Evolutionary conservation across 2,329 filamentous ascomycete species (phyloP).

Genomic region (Aspergillus texensis): DNA sequence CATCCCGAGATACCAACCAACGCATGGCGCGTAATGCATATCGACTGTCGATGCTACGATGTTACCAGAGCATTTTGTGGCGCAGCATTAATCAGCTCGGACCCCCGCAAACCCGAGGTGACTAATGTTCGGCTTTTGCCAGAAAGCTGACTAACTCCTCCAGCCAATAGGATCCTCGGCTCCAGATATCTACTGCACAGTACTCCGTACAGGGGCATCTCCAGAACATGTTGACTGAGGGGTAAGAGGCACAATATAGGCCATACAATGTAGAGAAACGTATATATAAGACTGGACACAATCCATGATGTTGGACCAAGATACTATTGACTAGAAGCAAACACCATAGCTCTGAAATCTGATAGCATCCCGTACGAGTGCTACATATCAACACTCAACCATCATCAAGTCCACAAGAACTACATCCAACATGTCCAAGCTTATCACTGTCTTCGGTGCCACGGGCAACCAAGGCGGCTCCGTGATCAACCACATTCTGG

Average conservation of each 20-base stretch:
- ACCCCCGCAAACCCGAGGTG: neutral
- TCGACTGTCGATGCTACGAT: neutral
- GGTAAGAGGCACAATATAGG: neutral
- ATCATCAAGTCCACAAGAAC: neutral
- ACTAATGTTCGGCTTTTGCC: neutral
- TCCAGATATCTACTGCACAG: neutral
- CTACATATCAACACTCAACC: neutral
- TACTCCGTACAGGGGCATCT: no score
- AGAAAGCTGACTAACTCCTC: neutral
- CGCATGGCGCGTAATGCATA: neutral
- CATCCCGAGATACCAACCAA: neutral
- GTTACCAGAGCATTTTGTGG: slow-evolving; percentile 1
- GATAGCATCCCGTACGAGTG: neutral
- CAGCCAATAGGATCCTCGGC: neutral
- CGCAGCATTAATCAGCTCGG: slow-evolving; percentile 5
- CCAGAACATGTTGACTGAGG: neutral
- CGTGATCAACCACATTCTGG: neutral
- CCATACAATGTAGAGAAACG: no score
- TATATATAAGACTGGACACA: neutral
- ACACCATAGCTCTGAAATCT: neutral
- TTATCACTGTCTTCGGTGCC: slow-evolving; percentile 2
- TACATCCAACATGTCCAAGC: neutral
- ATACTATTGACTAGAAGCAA: neutral
- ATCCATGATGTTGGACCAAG: neutral
- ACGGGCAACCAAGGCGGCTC: neutral